Evolutionary conservation across 2,329 filamentous ascomycete species (phyloP), one percentile per base, ranked within the genome.

Genomic region (Neoarthrinium moseri): DNA sequence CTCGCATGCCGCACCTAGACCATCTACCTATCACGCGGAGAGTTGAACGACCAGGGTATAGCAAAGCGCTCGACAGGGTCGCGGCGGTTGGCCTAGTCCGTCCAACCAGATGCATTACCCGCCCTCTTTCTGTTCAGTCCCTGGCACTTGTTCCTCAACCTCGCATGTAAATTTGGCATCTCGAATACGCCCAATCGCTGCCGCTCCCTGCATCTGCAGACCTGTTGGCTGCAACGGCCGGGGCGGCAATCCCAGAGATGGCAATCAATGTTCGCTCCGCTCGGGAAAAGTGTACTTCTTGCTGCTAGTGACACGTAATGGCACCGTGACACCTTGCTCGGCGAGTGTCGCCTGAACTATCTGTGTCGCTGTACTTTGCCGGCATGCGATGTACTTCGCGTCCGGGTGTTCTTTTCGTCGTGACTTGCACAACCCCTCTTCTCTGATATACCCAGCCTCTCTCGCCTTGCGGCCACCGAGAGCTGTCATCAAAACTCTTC

Each of bases 11-110:
- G 54, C 55, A 49, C 53, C 46, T 51, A 52, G 17, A 6, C 24
- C 36, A 34, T 53, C 52, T 48, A 52, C 65, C 62, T 64, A 70
- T 70, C 60, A 67, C 50, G 45, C 48, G 43, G 46, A 45, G 47
- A 56, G 56, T 59, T 62, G 56, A 48, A 46, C 56, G 48, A 55
- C 64, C 51, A 45, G 57, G 60, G 56, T 57, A 35, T 32, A 50
- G 47, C 45, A 57, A 44, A 36, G 41, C 41, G 41, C 41, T 34
- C 20, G 21, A 26, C 24, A 55, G 40, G 48, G 41, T 58, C 51
- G 60, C 58, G 57, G 59, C 62, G 56, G 55, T 53, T 55, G 42
- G 43, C 57, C 47, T 38, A 48, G 48, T 44, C 43, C 45, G 36
- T 32, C 60, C 62, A 63, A 63, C 57, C 58, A 60, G 47, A 50